Evolutionary conservation across 495 filamentous ascomycete genomes (phyloP).

Genomic region (Podospora pseudocomata): DNA sequence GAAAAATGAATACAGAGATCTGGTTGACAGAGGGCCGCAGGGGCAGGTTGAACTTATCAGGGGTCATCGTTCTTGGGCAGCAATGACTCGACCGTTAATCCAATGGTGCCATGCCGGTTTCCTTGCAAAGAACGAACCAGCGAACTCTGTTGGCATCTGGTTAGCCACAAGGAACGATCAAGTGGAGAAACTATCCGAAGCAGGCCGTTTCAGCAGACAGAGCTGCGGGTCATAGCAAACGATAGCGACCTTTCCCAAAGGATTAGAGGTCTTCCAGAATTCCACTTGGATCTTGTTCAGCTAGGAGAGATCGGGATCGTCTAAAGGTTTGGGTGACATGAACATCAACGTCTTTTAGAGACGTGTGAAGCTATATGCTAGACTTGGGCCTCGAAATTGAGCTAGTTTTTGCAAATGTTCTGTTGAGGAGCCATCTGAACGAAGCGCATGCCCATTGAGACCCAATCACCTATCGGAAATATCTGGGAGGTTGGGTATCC

Average conservation of each 20-base stretch:
- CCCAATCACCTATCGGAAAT: neutral
- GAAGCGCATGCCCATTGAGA: too few relatives aligned
- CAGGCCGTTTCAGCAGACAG: neutral
- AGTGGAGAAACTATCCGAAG: constrained; percentile 2
- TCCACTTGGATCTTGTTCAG: neutral
- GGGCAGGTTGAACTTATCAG: neutral
- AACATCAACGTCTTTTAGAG: neutral
- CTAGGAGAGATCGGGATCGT: too few relatives aligned
- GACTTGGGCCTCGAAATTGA: neutral
- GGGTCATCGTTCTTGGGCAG: neutral
- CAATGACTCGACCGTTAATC: constrained; percentile 16
- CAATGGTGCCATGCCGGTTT: neutral
- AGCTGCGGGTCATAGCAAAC: neutral
- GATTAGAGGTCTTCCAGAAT: neutral
- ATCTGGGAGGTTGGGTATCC: neutral
- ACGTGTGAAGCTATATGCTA: neutral
- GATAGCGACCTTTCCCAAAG: neutral
- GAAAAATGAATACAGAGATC: neutral
- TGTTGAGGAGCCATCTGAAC: too few relatives aligned
- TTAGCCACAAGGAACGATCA: neutral
- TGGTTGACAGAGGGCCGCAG: neutral
- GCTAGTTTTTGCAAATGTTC: neutral
- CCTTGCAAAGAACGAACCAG: neutral
- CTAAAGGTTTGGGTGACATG: too few relatives aligned
- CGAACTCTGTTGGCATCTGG: neutral